Evolutionary conservation across 2,329 filamentous ascomycete genomes (phyloP).

Genomic region (Botrytis sinoallii): DNA sequence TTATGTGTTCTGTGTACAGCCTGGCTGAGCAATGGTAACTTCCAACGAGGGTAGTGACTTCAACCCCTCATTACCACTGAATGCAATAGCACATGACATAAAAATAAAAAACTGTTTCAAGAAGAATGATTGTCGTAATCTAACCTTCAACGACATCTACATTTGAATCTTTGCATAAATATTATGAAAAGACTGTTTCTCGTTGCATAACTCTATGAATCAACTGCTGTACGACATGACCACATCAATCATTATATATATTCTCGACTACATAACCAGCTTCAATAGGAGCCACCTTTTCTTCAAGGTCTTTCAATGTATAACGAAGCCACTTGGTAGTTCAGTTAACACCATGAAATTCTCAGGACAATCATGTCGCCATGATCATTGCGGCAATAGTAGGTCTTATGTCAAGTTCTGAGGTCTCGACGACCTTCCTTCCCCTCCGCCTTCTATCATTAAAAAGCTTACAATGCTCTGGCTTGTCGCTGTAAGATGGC

Average conservation of each 20-base stretch:
- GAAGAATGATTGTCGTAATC: accelerated
- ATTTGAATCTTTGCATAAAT: not conserved
- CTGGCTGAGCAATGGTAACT: not conserved
- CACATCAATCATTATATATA: not conserved
- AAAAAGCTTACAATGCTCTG: not conserved
- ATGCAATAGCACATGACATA: not conserved
- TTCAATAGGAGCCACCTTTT: not conserved
- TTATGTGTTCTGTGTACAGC: not conserved
- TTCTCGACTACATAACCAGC: not conserved
- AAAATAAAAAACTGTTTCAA: too few species aligned
- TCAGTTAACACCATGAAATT: not conserved
- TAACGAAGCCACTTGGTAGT: not conserved
- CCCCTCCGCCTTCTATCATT: not conserved
- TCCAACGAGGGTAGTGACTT: not conserved
- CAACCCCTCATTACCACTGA: not conserved
- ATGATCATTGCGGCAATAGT: not conserved
- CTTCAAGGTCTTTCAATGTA: not conserved
- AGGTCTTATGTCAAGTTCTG: not conserved
- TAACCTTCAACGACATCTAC: not conserved
- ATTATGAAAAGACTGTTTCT: not conserved
- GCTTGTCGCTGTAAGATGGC: not conserved
- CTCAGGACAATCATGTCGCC: not conserved
- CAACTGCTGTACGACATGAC: not conserved
- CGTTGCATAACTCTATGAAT: not conserved
- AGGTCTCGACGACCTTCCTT: not conserved